These are phyloP conservation scores for cucumber (Cucumis sativus) DNA, from an alignment of 306 rosid species.

Conservation along the genomic window DNA sequence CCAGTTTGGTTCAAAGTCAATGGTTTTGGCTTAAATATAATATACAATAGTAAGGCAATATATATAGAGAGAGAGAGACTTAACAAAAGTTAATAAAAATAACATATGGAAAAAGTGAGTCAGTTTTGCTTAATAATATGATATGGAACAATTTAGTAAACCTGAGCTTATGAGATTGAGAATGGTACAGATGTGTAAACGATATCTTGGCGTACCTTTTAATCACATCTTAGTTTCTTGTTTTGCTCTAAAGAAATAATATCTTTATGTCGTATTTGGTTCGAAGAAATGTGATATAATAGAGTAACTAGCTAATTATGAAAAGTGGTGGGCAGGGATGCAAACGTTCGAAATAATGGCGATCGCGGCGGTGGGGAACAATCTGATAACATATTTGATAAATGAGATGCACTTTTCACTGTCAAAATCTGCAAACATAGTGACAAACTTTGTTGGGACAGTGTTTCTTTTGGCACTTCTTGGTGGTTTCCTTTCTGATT, in stretches of 20 bases:
- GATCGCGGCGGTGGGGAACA: constrained; percentile 98
- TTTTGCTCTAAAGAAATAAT: no score
- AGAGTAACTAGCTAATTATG: background rate
- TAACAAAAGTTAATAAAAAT: no score
- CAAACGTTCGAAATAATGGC: constrained; percentile 96
- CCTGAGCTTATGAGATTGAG: no score
- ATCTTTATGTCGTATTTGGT: no score
- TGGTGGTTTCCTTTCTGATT: constrained; percentile 87
- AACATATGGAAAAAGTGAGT: background rate
- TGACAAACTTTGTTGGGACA: constrained; percentile 95
- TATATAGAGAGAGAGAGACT: no score
- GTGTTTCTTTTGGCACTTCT: constrained; percentile 82
- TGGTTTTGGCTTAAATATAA: background rate
- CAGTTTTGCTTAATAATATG: background rate
- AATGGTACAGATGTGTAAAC: no score
- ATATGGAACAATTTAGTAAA: background rate
- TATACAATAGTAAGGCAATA: background rate
- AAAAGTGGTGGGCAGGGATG: constrained; percentile 33
- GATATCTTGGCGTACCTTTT: no score
- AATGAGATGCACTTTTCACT: constrained; percentile 88
- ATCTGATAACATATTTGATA: constrained; percentile 81
- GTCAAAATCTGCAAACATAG: constrained; percentile 70
- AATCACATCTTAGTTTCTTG: no score
- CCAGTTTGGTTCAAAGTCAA: background rate
- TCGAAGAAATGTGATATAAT: background rate